Evolutionary conservation across 495 filamentous ascomycete species (phyloP), one percentile per base, ranked within the genome.

Genomic region (Daldinia caldariorum): DNA sequence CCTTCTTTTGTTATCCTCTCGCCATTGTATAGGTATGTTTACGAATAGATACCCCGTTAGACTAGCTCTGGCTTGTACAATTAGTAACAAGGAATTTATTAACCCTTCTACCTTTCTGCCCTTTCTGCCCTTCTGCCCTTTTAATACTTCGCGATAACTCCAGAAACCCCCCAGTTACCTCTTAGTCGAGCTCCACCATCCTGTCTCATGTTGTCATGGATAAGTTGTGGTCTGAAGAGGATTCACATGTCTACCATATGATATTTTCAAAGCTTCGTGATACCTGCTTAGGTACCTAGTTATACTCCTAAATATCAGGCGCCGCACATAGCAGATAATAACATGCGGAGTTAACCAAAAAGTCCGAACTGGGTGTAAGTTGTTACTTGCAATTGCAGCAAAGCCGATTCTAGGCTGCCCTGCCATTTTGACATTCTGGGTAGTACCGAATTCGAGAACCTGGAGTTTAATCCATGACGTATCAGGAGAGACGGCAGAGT

Each of bases 401-500:
- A 34, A 7, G 32, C 32, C 7, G 4, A 34, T 34, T 34, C 32
- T 34, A 34, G 32, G 16, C 41, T 16, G 3, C 16, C n/a, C 41
- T 45, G 7, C 4, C 41, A 20, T 18, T 45, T n/a, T 45, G 6
- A 16, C 6, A 31, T 13, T 31, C 47, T 51, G 47, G n/a, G 37
- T 43, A 60, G 43, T 22, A 26, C 26, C 26, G 31, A n/a, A 20
- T 37, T 37, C 34, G 54, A 29, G 47, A 35, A 22, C 18, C 62
- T 32, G 16, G 41, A 45, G 16, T 39, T 39, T 45, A 32, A 58
- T 58, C 32, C 41, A 63, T 69, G 66, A 69, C 66, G 66, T 57
- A 53, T 51, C 39, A 35, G 29, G 6, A 58, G 20, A 43, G 49
- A 45, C 41, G 8, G 4, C 6, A 20, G 8, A 45, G 41, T 45